These are phyloP conservation scores for Spathaspora passalidarum DNA, from an alignment of 805 yeast genomes.

Conservation along the genomic window DNA sequence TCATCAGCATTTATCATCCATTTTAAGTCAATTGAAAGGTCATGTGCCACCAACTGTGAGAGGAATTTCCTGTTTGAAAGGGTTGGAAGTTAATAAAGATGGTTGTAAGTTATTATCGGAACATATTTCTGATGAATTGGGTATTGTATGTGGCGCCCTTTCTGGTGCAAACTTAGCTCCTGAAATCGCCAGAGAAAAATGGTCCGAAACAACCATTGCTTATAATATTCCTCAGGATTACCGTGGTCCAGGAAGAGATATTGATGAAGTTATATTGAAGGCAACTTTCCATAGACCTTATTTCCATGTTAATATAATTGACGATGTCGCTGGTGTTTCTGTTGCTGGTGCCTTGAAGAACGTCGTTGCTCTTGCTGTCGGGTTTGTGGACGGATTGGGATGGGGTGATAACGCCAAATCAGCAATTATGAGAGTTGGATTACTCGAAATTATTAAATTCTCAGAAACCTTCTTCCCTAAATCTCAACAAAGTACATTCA, in stretches of 20 bases:
- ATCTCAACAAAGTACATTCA: constrained; percentile 35
- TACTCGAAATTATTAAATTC: constrained; percentile 42
- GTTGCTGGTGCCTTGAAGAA: constrained; percentile 48
- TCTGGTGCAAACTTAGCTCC: constrained; percentile 50
- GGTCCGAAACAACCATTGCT: constrained; percentile 48
- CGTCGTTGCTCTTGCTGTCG: constrained; percentile 45
- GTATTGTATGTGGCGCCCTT: constrained; percentile 42
- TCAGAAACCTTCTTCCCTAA: constrained; percentile 56
- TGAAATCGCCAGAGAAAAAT: constrained; percentile 44
- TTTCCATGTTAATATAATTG: constrained; percentile 44
- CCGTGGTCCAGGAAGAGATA: constrained; percentile 40
- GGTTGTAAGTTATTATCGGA: constrained; percentile 45
- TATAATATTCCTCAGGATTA: constrained; percentile 38
- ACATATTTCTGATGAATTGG: constrained; percentile 41
- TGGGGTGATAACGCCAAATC: constrained; percentile 52
- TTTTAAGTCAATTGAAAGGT: constrained; percentile 39
- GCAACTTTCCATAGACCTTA: constrained; percentile 45
- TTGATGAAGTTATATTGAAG: constrained; percentile 37
- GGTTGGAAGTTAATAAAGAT: constrained; percentile 41
- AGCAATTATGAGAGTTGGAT: constrained; percentile 46
- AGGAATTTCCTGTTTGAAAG: constrained; percentile 46
- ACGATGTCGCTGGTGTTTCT: constrained; percentile 45
- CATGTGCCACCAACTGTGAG: constrained; percentile 34
- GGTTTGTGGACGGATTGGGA: constrained; percentile 45
- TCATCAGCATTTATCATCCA: constrained; percentile 42